Conservation (phyloP, 179 eudicot genomes). For the Patellifolia procumbens region DNA sequence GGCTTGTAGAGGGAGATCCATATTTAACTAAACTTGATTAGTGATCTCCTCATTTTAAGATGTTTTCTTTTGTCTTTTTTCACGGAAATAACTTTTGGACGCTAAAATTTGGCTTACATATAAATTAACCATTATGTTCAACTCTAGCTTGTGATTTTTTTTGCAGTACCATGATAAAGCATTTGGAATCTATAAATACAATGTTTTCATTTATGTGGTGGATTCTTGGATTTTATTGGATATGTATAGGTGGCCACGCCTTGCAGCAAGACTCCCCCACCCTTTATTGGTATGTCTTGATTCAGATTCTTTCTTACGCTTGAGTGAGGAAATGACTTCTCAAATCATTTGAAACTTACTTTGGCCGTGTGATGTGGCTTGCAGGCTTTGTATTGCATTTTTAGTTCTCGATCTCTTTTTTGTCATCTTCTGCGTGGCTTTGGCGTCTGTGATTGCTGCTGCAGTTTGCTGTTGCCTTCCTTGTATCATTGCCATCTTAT, state of each 20-base stretch:
- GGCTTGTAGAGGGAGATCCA: background rate
- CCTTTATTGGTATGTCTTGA: conserved; percentile 60
- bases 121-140: background rate
- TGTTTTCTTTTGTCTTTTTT: background rate
- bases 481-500: conserved; percentile 62
- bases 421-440: conserved; percentile 63
- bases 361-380: conserved; percentile 18
- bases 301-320: background rate
- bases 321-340: background rate
- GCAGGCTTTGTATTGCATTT: conserved; percentile 68
- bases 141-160: conserved; percentile 16
- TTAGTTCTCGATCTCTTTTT: conserved; percentile 73
- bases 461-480: conserved; percentile 80
- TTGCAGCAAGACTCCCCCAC: conserved; percentile 57
- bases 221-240: conserved; percentile 77
- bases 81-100: background rate
- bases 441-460: conserved; percentile 67
- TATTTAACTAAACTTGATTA: background rate
- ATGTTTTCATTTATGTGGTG: conserved; percentile 78
- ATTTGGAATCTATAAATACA: conserved; percentile 74
- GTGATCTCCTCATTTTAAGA: background rate
- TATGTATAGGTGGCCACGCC: conserved; percentile 54
- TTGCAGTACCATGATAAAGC: conserved; percentile 49
- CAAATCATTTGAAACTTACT: conserved; percentile 1
- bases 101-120: background rate